Evolutionary conservation across 805 yeast genomes (phyloP).

Genomic region (Ogataea allantospora): DNA sequence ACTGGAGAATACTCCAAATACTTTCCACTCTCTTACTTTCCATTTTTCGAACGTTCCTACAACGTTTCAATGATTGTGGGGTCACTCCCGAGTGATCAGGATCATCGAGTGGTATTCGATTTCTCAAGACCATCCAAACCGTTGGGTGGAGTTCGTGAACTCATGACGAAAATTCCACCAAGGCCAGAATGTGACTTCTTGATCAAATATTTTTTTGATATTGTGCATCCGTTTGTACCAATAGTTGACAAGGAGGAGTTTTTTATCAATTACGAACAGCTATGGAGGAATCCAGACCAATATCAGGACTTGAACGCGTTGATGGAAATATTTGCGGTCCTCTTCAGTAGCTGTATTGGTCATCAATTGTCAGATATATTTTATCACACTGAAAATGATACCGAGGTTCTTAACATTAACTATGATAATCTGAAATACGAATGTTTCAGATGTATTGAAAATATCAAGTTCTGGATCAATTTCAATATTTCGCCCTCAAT

Average conservation of each 20-base stretch:
- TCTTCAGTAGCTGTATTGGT: conserved; percentile 23
- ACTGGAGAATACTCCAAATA: conserved; percentile 26
- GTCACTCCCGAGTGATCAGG: conserved; percentile 5
- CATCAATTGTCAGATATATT: conserved; percentile 8
- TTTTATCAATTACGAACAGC: conserved; percentile 13
- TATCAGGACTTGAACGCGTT: conserved; percentile 16
- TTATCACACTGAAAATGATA: background rate
- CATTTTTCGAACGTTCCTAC: conserved; percentile 20
- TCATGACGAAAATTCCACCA: conserved; percentile 15
- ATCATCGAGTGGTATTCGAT: conserved; percentile 18
- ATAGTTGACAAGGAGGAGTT: conserved; percentile 25
- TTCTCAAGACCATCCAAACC: conserved; percentile 19
- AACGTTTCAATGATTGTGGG: conserved; percentile 20
- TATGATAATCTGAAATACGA: conserved; percentile 14
- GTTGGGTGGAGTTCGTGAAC: conserved; percentile 5
- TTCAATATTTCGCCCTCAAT: conserved; percentile 21
- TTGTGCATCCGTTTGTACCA: conserved; percentile 23
- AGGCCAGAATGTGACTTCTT: conserved; percentile 14
- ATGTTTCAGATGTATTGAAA: conserved; percentile 21
- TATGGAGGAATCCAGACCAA: conserved; percentile 12
- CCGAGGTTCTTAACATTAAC: too few species aligned
- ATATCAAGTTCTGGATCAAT: conserved; percentile 18
- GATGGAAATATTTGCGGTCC: conserved; percentile 19
- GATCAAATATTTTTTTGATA: conserved; percentile 20
- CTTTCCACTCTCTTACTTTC: conserved; percentile 22